Evolutionary conservation across 192 early-diverging fungal species (phyloP).

Genomic region (Mortierella antarctica): DNA sequence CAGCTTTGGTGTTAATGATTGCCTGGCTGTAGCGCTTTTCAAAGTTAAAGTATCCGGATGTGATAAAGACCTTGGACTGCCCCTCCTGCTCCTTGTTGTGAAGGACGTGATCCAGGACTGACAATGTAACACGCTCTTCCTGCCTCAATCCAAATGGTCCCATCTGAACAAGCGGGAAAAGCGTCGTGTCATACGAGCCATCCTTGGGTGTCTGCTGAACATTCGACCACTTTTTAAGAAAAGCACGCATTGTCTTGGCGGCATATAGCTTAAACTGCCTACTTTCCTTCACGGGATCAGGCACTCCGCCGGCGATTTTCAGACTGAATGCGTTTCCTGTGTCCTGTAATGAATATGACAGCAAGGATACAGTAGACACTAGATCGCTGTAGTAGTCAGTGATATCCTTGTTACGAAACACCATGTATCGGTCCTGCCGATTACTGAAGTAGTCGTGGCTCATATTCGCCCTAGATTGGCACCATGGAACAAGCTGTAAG

Average conservation of each 20-base stretch:
- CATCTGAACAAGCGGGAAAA: slow-evolving; percentile 90
- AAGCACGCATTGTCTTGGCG: slow-evolving; percentile 57
- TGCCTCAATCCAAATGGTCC: slow-evolving; percentile 82
- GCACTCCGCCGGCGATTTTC: slow-evolving; percentile 20
- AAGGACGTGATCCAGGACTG: slow-evolving; percentile 67
- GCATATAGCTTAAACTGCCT: slow-evolving; percentile 66
- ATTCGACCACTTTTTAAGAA: slow-evolving; percentile 60
- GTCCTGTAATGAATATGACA: slow-evolving; percentile 66
- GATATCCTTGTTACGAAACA: slow-evolving; percentile 68
- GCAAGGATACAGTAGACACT: slow-evolving; percentile 66
- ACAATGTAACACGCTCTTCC: slow-evolving; percentile 75
- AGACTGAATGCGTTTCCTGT: slow-evolving; percentile 11
- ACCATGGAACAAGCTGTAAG: not conserved
- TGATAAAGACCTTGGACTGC: slow-evolving; percentile 74
- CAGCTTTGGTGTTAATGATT: slow-evolving; percentile 65
- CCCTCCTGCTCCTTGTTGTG: slow-evolving; percentile 20
- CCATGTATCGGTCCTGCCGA: slow-evolving; percentile 95
- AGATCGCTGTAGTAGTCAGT: slow-evolving; percentile 80
- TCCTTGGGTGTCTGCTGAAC: slow-evolving; percentile 16
- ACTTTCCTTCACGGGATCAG: slow-evolving; percentile 72
- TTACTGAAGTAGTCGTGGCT: slow-evolving; percentile 94
- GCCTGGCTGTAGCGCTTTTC: slow-evolving; percentile 70
- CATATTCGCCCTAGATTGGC: slow-evolving; percentile 83
- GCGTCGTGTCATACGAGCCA: slow-evolving; percentile 67
- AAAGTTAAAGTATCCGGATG: slow-evolving; percentile 97